Evolutionary conservation across 805 yeast genomes (phyloP).

Genomic region (Lipomyces oligophaga): DNA sequence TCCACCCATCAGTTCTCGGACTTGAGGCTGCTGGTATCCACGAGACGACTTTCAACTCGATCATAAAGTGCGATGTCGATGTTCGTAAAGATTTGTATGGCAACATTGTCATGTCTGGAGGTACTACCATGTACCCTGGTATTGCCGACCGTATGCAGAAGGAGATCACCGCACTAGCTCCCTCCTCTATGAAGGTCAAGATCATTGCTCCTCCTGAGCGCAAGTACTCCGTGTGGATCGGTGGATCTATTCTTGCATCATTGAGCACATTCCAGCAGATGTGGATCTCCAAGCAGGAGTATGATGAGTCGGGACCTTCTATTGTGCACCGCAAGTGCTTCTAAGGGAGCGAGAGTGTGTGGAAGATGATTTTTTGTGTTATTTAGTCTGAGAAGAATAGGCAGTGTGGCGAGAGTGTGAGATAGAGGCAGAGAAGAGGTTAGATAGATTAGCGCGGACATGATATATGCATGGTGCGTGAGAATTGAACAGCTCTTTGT

Average conservation of each 20-base stretch:
- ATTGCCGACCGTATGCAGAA: conserved; percentile 99
- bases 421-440: too few species aligned
- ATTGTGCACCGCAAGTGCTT: conserved; percentile 96
- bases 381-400: too few species aligned
- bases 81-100: conserved; percentile 98
- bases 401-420: too few species aligned
- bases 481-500: too few species aligned
- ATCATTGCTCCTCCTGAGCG: conserved; percentile 99
- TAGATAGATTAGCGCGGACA: too few species aligned
- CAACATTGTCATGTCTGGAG: conserved; percentile 99
- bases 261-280: conserved; percentile 99
- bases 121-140: conserved; percentile 99
- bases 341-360: conserved; percentile 42
- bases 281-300: conserved; percentile 99
- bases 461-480: too few species aligned
- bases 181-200: conserved; percentile 99
- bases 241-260: conserved; percentile 99
- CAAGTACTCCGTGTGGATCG: conserved; percentile 92
- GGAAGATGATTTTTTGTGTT: background rate
- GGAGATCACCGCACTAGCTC: conserved; percentile 99
- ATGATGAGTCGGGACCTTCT: conserved; percentile 99
- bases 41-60: conserved; percentile 92
- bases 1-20: conserved; percentile 91
- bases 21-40: conserved; percentile 98
- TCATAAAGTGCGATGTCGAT: conserved; percentile 98